phyloP scores from a whole-genome alignment of 768 basidiomycete genomes.

The Leucosporidium scottii region DNA sequence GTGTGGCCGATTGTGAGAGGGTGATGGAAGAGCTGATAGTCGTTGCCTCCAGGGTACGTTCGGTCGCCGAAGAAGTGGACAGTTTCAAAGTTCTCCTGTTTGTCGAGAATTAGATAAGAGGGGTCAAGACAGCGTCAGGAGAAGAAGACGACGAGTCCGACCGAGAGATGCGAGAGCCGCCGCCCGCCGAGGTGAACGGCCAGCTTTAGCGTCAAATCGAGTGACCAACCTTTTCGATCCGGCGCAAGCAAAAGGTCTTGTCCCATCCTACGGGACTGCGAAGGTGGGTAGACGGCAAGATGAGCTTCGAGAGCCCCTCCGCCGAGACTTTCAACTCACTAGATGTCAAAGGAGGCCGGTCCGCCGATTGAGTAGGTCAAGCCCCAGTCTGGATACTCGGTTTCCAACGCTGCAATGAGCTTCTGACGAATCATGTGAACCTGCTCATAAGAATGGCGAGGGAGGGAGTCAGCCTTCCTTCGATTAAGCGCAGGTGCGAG shows the following conservation, averaged over 20 bases:
- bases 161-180: too few relatives aligned
- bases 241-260: constrained; percentile 80
- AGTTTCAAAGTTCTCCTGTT: constrained; percentile 73
- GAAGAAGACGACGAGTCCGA: too few relatives aligned
- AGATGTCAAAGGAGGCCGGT: constrained; percentile 86
- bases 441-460: constrained; percentile 46
- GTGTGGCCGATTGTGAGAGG: constrained; percentile 77
- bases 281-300: background rate
- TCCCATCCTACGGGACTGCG: constrained; percentile 63
- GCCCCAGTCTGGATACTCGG: constrained; percentile 74
- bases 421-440: constrained; percentile 59
- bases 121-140: too few relatives aligned
- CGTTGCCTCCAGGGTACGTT: constrained; percentile 79
- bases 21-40: constrained; percentile 82
- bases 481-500: background rate
- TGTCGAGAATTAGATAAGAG: too few relatives aligned
- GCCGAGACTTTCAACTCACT: too few relatives aligned
- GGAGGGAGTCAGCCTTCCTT: background rate
- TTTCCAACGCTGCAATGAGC: constrained; percentile 68
- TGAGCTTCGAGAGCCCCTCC: too few relatives aligned
- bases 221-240: constrained; percentile 50
- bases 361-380: constrained; percentile 91
- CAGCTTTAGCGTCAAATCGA: too few relatives aligned
- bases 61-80: constrained; percentile 99
- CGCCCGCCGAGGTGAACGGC: too few relatives aligned